These are phyloP conservation scores for Mortierella hygrophila DNA, from an alignment of 192 early-diverging fungal genomes.

Conservation along the genomic window DNA sequence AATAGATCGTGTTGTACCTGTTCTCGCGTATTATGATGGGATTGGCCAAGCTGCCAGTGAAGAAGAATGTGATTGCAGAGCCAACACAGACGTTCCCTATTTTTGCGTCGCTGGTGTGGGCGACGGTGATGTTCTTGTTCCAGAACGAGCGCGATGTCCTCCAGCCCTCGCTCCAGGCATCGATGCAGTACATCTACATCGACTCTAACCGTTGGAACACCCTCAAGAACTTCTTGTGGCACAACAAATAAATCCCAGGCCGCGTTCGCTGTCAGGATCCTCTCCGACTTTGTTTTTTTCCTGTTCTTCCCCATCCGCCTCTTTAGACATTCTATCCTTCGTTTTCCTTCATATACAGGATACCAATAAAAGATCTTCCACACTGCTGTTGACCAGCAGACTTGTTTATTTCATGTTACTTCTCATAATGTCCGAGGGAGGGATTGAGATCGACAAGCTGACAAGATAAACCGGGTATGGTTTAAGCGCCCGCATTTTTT, in stretches of 20 bases:
- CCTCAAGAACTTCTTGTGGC: conserved; percentile 83
- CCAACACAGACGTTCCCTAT: conserved; percentile 87
- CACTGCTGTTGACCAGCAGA: no score
- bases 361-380: no score
- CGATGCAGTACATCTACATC: conserved; percentile 96
- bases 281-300: neutral
- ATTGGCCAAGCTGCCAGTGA: conserved; percentile 83
- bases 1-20: conserved; percentile 91
- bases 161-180: conserved; percentile 91
- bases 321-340: no score
- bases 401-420: no score
- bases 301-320: neutral
- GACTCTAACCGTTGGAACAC: conserved; percentile 88
- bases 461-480: no score
- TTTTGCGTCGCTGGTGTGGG: conserved; percentile 96
- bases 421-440: no score
- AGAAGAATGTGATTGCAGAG: conserved; percentile 76
- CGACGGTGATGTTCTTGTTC: conserved; percentile 96
- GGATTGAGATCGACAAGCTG: no score
- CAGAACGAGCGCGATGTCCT: conserved; percentile 87
- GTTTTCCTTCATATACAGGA: no score
- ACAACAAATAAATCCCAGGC: conserved; percentile 74
- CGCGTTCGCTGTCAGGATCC: neutral
- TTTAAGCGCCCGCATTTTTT: no score
- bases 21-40: conserved; percentile 94